These are phyloP conservation scores for Psilocybe tampanensis DNA, from an alignment of 768 basidiomycete species.

Conservation along the genomic window DNA sequence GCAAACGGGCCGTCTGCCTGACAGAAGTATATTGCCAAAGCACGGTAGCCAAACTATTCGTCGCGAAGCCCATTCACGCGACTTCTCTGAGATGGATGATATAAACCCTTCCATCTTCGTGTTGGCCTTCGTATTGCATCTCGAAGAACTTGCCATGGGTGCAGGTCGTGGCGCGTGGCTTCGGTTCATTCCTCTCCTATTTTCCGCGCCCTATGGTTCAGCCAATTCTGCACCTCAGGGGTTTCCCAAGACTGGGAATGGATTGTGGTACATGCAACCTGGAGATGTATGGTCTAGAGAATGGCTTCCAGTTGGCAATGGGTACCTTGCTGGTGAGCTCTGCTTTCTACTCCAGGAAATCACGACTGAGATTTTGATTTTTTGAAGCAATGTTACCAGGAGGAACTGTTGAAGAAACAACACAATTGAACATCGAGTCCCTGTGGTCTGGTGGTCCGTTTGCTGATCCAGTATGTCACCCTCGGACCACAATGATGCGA, in stretches of 20 bases:
- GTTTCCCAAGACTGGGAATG: constrained; percentile 78
- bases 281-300: constrained; percentile 59
- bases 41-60: not conserved
- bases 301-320: constrained; percentile 74
- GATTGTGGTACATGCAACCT: constrained; percentile 65
- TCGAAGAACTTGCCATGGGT: constrained; percentile 10
- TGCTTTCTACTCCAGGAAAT: not conserved
- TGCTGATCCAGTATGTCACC: constrained; percentile 53
- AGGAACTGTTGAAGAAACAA: constrained; percentile 58
- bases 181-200: constrained; percentile 12
- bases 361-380: not conserved
- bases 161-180: constrained; percentile 7
- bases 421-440: constrained; percentile 75
- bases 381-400: constrained; percentile 65
- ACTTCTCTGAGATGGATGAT: not conserved
- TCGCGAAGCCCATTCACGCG: not conserved
- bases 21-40: not conserved
- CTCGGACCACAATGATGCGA: not conserved
- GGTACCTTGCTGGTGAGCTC: constrained; percentile 60
- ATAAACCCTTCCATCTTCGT: not conserved
- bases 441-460: constrained; percentile 80
- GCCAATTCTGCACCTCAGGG: constrained; percentile 25
- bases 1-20: not conserved
- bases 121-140: not conserved
- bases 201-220: constrained; percentile 5